Evolutionary conservation across 495 filamentous ascomycete genomes (phyloP), one percentile per base, ranked within the genome.

Genomic region (Aspergillus cavernicola): DNA sequence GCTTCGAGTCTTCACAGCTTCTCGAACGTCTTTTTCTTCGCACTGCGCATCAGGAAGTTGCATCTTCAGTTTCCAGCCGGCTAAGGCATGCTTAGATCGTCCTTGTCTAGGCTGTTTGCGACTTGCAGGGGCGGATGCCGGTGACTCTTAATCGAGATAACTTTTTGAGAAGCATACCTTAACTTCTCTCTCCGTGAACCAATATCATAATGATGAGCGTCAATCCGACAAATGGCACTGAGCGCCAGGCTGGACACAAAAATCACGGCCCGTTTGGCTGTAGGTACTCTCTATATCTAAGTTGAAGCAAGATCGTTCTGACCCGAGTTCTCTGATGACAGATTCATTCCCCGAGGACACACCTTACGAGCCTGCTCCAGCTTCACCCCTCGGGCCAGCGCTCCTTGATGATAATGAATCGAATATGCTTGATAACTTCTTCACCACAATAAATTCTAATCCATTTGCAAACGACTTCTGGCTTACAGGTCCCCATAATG

Each of bases 401-500:
- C 70, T 86, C 41, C 76, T 86, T 53, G 77, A 81, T 52, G 78
- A 83, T 58, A 76, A 76, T 50, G 83, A 87, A 60, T 78, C 74
- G 32, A 80, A 75, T 53, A 75, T 83, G 66, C 71, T 86, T n/a
- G 75, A 78, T 24, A 76, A 68, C 54, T 87, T 86, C 66, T 84
- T 86, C 62, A 80, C 78, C 43, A 80, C 75, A 16, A 71, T 85
- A 62, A 77, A 78, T 48, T 69, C 78, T 2, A 77, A 80, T 42
- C 72, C 76, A n/a, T 78, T 82, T 44, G 61, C 73, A 23, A 72
- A 69, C 39, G 74, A 77, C 15, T 76, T 76, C 42, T 80, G 74
- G 68, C 61, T 75, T 43, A 59, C 63, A 23, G 61, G 65, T 18
- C 63, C 64, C 23, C 67, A 71, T 42, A 73, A 73, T 42, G 79